A percentile compares a stretch with the other conserved stretches of the same genome.
These are phyloP conservation scores for Colletotrichum sp. DNA, from an alignment of 2,329 filamentous ascomycete genomes.

Conservation along the genomic window DNA sequence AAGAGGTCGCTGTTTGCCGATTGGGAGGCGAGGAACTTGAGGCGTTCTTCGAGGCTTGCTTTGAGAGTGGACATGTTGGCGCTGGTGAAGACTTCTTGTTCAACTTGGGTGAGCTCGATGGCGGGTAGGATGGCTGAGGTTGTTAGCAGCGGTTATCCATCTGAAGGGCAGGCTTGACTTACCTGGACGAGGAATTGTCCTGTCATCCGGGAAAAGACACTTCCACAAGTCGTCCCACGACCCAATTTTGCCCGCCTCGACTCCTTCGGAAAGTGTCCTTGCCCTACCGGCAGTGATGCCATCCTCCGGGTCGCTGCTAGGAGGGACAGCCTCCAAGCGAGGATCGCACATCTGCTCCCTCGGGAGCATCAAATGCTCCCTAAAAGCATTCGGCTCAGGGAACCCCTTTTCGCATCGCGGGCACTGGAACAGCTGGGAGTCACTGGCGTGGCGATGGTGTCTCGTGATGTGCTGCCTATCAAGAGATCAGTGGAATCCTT, in stretches of 20 bases:
- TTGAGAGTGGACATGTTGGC: slow-evolving; percentile 13
- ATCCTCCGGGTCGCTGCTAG: background rate
- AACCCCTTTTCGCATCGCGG: slow-evolving; percentile 45
- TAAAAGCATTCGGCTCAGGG: slow-evolving; percentile 37
- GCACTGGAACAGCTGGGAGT: slow-evolving; percentile 40
- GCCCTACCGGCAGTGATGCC: background rate
- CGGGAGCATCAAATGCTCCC: slow-evolving; percentile 41
- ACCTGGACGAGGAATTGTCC: slow-evolving; percentile 6
- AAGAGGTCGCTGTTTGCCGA: slow-evolving; percentile 1
- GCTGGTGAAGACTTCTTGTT: slow-evolving; percentile 13
- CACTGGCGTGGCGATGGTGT: slow-evolving; percentile 43
- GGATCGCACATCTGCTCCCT: slow-evolving; percentile 45
- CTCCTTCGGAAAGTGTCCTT: background rate
- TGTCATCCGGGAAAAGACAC: background rate
- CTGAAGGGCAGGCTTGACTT: background rate
- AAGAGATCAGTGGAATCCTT: background rate
- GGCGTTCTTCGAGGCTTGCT: slow-evolving; percentile 12
- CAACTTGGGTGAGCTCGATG: slow-evolving; percentile 13
- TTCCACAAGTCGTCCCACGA: slow-evolving; percentile 15
- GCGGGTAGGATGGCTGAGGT: background rate
- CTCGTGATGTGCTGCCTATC: slow-evolving; percentile 45
- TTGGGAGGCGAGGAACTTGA: slow-evolving; percentile 4
- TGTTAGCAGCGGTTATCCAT: background rate
- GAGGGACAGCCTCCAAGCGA: background rate
- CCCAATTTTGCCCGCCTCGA: background rate